Evolutionary conservation across 75 land plant species (phyloP).

Genomic region (Picea glauca): DNA sequence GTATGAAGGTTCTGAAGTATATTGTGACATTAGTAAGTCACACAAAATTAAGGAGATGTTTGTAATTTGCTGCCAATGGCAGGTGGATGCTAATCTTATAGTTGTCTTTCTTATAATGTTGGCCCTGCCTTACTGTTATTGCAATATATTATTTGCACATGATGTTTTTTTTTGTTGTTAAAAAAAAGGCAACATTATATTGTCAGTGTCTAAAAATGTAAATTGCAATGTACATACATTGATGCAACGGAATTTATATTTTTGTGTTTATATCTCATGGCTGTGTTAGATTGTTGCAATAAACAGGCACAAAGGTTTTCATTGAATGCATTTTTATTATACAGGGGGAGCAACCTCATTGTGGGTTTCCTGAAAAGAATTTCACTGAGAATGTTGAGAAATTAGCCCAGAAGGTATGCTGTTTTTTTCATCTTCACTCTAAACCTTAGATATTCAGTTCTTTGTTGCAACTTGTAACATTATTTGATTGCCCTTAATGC

Average conservation of each 20-base stretch:
- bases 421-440: neutral
- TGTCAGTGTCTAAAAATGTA: neutral
- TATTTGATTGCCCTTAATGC: neutral
- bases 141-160: neutral
- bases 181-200: neutral
- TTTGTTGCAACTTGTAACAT: neutral
- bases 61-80: neutral
- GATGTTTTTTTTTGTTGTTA: neutral
- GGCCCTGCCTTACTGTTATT: too few species aligned
- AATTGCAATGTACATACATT: neutral
- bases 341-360: slow-evolving; percentile 98
- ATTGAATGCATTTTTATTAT: neutral
- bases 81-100: neutral
- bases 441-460: neutral
- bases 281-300: neutral
- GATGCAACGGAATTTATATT: neutral
- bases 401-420: slow-evolving; percentile 78
- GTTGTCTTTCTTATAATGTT: neutral
- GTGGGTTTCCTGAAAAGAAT: slow-evolving; percentile 97
- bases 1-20: neutral
- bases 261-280: neutral
- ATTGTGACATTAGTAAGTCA: too few species aligned
- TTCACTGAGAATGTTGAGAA: slow-evolving; percentile 85
- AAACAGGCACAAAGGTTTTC: neutral
- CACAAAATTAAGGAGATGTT: too few species aligned